Percentiles rank a stretch among this genome's conserved stretches.
phyloP scores from a whole-genome alignment of 2,329 filamentous ascomycete species.

The Ceratocystis huliohia region DNA sequence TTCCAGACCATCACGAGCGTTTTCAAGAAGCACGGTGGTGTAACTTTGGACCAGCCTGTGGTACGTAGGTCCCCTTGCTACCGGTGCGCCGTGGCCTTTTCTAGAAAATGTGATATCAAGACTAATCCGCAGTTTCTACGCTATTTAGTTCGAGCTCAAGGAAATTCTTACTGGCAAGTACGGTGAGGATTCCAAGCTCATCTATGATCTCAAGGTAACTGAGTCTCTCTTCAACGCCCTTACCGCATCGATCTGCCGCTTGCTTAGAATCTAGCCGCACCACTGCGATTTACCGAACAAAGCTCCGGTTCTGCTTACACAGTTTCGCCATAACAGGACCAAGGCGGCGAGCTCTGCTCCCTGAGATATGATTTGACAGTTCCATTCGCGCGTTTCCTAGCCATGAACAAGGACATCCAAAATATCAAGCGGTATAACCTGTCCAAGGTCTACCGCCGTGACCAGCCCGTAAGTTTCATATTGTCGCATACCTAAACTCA shows the following conservation, averaged over 20 bases:
- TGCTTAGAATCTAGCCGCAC: neutral
- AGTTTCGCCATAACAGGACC: slow-evolving; percentile 48
- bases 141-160: slow-evolving; percentile 55
- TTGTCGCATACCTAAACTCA: neutral
- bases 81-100: neutral
- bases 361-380: slow-evolving; percentile 81
- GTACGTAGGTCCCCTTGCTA: slow-evolving; percentile 8
- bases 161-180: slow-evolving; percentile 84
- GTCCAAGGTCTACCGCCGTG: slow-evolving; percentile 58
- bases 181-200: slow-evolving; percentile 83
- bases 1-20: slow-evolving; percentile 62
- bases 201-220: slow-evolving; percentile 52
- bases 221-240: neutral
- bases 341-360: slow-evolving; percentile 63
- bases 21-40: slow-evolving; percentile 73
- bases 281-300: slow-evolving; percentile 22
- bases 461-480: slow-evolving; percentile 28
- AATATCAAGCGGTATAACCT: slow-evolving; percentile 92
- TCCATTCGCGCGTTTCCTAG: slow-evolving; percentile 81
- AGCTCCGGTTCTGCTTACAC: slow-evolving; percentile 7
- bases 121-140: slow-evolving; percentile 1
- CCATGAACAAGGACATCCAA: slow-evolving; percentile 73
- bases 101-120: neutral
- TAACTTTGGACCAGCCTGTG: slow-evolving; percentile 67
- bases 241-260: neutral